Base-by-base conservation (phyloP, 495 filamentous ascomycete genomes). In the Rostrohypoxylon terebratum region DNA sequence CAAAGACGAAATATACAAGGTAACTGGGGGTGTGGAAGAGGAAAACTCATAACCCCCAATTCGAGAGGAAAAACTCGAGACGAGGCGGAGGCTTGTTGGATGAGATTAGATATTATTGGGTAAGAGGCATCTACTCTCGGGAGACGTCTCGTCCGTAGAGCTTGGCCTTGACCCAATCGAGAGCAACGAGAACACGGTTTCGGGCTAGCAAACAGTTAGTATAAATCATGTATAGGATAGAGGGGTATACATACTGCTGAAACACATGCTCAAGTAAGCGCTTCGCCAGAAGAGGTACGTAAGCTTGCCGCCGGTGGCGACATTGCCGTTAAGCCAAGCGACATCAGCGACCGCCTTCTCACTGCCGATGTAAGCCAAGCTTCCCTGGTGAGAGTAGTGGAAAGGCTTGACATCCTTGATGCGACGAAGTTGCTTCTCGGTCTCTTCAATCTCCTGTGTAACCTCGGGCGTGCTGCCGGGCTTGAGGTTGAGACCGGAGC, bases 261-360 rank as follows among this genome's bases (percentile, higher is more conserved):
- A 99, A 88, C 94, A 98, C 96, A 99, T 99, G 88, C 91, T 96
- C 81, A 99, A 84, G 81, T 99, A 99, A 58, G 96, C 96, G 78
- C 91, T 94, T 80, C 93, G 87, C 96, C 96, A 99, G 89, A 99
- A 98, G 74, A 98, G 88, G 78, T 90, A 93, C 57, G 91, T 94
- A 78, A 94, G 83, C 75, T 88, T 91, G 77, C 93, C 93, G 76
- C 93, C 92, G 58, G 89, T 90, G 44, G 94, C 92, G 75, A 98
- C 87, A 83, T 99, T 99, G 76, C 96, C 96, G 79, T 94, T 96
- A 83, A 96, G 88, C 94, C 95, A 98, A 81, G 90, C 94, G 77
- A 99, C 94, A 83, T 99, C 96, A 60, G 96, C 96, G 69, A 99
- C 94, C 28, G 96, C 96, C 85, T 94, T 93, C 80, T 99, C 96